phyloP scores from a whole-genome alignment of 495 filamentous ascomycete species.

The Penicillium coffeae region DNA sequence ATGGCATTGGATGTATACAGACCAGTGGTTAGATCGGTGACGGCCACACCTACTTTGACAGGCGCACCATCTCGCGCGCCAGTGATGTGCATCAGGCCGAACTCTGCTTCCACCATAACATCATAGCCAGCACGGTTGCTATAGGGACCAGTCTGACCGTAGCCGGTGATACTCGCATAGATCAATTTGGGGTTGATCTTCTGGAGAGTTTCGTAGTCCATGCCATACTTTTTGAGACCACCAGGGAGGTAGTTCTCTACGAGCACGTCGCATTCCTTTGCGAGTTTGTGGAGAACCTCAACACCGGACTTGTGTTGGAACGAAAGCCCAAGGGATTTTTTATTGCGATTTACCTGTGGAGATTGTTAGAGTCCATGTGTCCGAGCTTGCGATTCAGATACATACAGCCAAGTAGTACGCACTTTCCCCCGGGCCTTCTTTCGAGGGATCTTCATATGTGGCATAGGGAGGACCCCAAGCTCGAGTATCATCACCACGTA shows the following conservation, averaged over 20 bases:
- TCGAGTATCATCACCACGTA: constrained; percentile 86
- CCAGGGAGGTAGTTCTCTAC: constrained; percentile 97
- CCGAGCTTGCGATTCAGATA: constrained; percentile 2
- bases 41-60: constrained; percentile 95
- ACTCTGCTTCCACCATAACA: constrained; percentile 98
- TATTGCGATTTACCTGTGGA: constrained; percentile 88
- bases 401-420: constrained; percentile 89
- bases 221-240: constrained; percentile 80
- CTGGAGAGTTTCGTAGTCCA: constrained; percentile 77
- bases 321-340: constrained; percentile 87
- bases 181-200: constrained; percentile 73
- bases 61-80: constrained; percentile 82
- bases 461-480: constrained; percentile 98
- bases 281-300: constrained; percentile 80
- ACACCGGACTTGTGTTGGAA: constrained; percentile 82
- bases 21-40: constrained; percentile 93
- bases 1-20: constrained; percentile 96
- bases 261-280: constrained; percentile 79
- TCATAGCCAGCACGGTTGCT: constrained; percentile 89
- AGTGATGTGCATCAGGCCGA: constrained; percentile 98
- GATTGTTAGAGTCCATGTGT: not conserved
- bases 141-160: constrained; percentile 92
- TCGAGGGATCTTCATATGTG: constrained; percentile 57
- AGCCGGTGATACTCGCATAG: constrained; percentile 69
- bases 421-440: constrained; percentile 79